Percentiles rank a stretch among this genome's conserved stretches.
phyloP scores from a whole-genome alignment of 129 eudicot genomes.

The Pulicaria dysenterica region DNA sequence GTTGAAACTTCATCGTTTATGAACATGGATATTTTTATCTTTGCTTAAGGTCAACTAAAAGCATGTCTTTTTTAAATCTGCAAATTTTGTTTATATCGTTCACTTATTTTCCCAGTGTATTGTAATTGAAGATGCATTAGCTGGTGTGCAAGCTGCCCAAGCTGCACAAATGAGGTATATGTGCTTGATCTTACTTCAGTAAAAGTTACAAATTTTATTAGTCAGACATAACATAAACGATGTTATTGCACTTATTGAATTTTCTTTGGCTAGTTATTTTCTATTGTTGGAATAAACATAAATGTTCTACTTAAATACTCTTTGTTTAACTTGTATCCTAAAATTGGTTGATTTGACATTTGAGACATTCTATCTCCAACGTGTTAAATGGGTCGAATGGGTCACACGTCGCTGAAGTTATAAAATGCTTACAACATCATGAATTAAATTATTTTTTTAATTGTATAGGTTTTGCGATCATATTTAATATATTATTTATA shows the following conservation, averaged over 20 bases:
- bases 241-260: conserved; percentile 6
- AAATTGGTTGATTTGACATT: neutral
- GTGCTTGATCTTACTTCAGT: neutral
- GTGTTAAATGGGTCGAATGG: neutral
- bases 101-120: conserved; percentile 60
- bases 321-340: conserved; percentile 4
- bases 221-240: conserved; percentile 7
- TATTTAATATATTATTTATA: neutral
- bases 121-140: conserved; percentile 98
- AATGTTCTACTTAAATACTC: neutral
- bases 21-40: conserved; percentile 9
- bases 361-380: neutral
- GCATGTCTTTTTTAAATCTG: conserved; percentile 13
- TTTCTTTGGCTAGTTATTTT: neutral
- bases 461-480: conserved; percentile 4
- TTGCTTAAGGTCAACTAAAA: conserved; percentile 10
- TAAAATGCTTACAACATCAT: neutral
- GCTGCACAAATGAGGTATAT: conserved; percentile 90
- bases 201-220: neutral
- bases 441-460: neutral
- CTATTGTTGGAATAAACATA: conserved; percentile 8
- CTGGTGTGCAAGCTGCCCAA: conserved; percentile 96
- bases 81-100: neutral
- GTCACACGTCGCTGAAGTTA: neutral
- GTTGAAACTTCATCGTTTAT: conserved; percentile 14